Evolutionary conservation across 1,284 basidiomycete genomes (phyloP).

Genomic region (Marasmius tenuissimus): DNA sequence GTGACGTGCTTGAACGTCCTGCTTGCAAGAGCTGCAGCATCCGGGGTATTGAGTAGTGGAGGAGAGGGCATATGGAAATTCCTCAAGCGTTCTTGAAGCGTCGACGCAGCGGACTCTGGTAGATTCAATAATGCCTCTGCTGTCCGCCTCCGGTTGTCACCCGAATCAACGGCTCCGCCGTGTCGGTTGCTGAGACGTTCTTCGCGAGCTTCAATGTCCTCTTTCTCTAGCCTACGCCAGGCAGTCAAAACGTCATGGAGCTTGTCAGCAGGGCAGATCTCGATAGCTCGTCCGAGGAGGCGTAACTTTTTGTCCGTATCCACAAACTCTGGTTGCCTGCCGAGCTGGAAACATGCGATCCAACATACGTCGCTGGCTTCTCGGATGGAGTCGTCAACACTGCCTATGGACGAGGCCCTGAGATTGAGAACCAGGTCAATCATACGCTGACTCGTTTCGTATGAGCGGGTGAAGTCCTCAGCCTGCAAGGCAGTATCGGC

Average conservation of each 20-base stretch:
- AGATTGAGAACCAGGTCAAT: slow-evolving; percentile 59
- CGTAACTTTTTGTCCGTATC: slow-evolving; percentile 67
- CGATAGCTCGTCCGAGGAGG: slow-evolving; percentile 80
- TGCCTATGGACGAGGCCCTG: slow-evolving; percentile 33
- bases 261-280: slow-evolving; percentile 83
- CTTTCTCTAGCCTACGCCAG: slow-evolving; percentile 71
- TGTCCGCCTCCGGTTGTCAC: slow-evolving; percentile 19
- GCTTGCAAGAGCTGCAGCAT: slow-evolving; percentile 71
- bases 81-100: slow-evolving; percentile 59
- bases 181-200: slow-evolving; percentile 35
- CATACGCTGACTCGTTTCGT: slow-evolving; percentile 73
- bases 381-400: slow-evolving; percentile 45
- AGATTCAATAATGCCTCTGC: slow-evolving; percentile 18
- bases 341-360: slow-evolving; percentile 85
- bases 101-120: slow-evolving; percentile 37
- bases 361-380: slow-evolving; percentile 82
- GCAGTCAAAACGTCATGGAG: slow-evolving; percentile 70
- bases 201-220: slow-evolving; percentile 55
- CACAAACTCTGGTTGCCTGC: slow-evolving; percentile 73
- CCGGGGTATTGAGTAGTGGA: slow-evolving; percentile 63
- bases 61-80: slow-evolving; percentile 65
- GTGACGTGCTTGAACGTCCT: slow-evolving; percentile 74
- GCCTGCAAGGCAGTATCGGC: slow-evolving; percentile 79
- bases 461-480: slow-evolving; percentile 76
- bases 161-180: slow-evolving; percentile 23